Base-by-base conservation (phyloP, 2,329 filamentous ascomycete species). In the Pseudocercospora cruenta region DNA sequence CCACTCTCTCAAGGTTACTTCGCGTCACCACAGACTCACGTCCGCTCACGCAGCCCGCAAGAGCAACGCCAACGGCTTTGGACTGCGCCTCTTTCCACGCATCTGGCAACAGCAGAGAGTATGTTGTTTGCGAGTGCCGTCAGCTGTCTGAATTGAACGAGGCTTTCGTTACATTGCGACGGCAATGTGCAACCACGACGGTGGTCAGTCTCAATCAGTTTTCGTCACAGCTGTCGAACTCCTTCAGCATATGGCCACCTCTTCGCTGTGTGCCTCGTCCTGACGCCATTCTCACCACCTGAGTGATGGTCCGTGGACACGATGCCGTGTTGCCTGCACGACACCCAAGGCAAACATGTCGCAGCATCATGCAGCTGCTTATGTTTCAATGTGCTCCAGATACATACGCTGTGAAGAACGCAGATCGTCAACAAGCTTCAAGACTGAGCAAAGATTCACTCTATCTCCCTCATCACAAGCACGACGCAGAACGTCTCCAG, bases 271-370 rank as follows among this genome's bases (percentile, higher is more conserved):
- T 5, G 39, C 39, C 39, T 43, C 39, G 39, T 43, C 39, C 39
- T 43, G 39, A 19, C 39, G 19, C 39, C 39, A 5, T 43, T 43
- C 39, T 43, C 16, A 9, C 39, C 16, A n/a, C 16, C 5, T 43
- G 16, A 43, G 39, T 51, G 12, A 19, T 3, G 22, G 47, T 24
- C 21, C 21, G 4, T 22, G 22, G 45, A 51, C 47, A 7, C 39
- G 47, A 51, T 51, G 47, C 47, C 47, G 47, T 51, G 47, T 51
- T 51, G 47, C 47, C 47, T 51, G 47, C 47, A 51, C 47, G 47
- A 14, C 22, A 51, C 47, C 47, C 47, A 51, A 51, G 47, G 47
- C 47, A 51, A 21, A 51, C 22, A 51, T 51, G 21, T 51, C 21
- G 47, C 47, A 51, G 47, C 47, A 51, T 51, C 47, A 51, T 24